These are phyloP conservation scores for Pleochaeta shiraiana DNA, from an alignment of 2,329 filamentous ascomycete genomes.

Conservation along the genomic window DNA sequence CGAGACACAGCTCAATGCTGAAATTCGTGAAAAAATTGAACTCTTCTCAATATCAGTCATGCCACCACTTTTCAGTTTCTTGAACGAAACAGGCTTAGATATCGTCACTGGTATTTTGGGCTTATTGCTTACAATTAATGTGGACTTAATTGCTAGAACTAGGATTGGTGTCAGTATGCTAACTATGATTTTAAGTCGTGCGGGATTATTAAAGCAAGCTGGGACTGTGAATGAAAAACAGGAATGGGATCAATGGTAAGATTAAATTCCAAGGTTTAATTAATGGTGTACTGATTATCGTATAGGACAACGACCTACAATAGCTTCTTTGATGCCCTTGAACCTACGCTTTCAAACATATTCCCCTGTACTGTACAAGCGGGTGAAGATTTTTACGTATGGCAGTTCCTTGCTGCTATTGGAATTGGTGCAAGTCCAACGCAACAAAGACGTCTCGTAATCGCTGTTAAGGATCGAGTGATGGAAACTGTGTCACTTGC, in stretches of 20 bases:
- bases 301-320: slow-evolving; percentile 56
- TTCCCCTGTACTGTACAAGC: slow-evolving; percentile 85
- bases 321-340: slow-evolving; percentile 65
- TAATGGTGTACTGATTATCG: too few species aligned
- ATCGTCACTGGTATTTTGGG: slow-evolving; percentile 82
- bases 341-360: slow-evolving; percentile 61
- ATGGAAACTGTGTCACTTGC: slow-evolving; percentile 83
- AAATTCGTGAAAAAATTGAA: slow-evolving; percentile 78
- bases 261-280: too few species aligned
- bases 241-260: slow-evolving; percentile 65
- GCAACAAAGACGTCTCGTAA: slow-evolving; percentile 82
- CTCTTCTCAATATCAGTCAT: slow-evolving; percentile 76
- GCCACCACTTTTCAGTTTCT: slow-evolving; percentile 71
- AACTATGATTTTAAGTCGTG: slow-evolving; percentile 84
- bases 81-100: slow-evolving; percentile 75
- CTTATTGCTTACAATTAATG: slow-evolving; percentile 59
- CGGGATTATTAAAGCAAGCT: slow-evolving; percentile 77
- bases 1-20: slow-evolving; percentile 48
- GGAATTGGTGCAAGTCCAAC: slow-evolving; percentile 84
- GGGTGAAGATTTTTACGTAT: slow-evolving; percentile 87
- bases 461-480: slow-evolving; percentile 93
- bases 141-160: slow-evolving; percentile 66
- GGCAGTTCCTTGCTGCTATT: slow-evolving; percentile 92
- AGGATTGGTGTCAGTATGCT: slow-evolving; percentile 76
- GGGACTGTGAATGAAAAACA: slow-evolving; percentile 40